Conservation (phyloP, 352 stramenopile species). For the Phytophthora boehmeriae region DNA sequence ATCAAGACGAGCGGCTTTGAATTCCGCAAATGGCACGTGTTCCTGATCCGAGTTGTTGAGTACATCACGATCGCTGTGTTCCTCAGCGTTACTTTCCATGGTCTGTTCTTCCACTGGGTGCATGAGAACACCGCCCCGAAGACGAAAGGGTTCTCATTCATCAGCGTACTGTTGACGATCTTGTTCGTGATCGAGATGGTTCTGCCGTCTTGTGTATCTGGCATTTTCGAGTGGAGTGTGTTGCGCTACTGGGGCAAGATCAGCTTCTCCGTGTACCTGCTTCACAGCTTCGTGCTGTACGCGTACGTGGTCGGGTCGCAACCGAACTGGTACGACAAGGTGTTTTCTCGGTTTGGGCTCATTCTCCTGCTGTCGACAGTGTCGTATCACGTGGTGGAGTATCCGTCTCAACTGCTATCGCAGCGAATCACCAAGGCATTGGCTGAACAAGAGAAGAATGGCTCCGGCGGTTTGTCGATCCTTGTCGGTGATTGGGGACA, state of each 20-base stretch:
- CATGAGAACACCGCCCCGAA: slow-evolving; percentile 26
- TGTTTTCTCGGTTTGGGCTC: slow-evolving; percentile 37
- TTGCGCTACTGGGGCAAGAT: slow-evolving; percentile 50
- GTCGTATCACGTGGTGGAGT: slow-evolving; percentile 51
- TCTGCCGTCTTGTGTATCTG: slow-evolving; percentile 31
- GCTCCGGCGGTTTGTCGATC: slow-evolving; percentile 10
- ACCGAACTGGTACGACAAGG: slow-evolving; percentile 33
- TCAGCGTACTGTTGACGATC: slow-evolving; percentile 34
- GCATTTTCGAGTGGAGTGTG: slow-evolving; percentile 43
- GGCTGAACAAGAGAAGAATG: slow-evolving; percentile 18
- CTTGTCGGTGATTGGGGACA: slow-evolving; percentile 7
- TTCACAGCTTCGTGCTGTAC: slow-evolving; percentile 52
- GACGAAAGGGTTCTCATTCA: slow-evolving; percentile 28
- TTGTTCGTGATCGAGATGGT: slow-evolving; percentile 48
- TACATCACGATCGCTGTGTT: slow-evolving; percentile 28
- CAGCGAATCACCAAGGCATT: slow-evolving; percentile 30
- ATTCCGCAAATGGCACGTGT: slow-evolving; percentile 21
- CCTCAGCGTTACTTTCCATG: slow-evolving; percentile 34
- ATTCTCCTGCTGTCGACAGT: slow-evolving; percentile 34
- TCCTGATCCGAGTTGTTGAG: slow-evolving; percentile 32
- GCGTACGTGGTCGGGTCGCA: slow-evolving; percentile 14
- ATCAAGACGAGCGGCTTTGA: slow-evolving; percentile 27
- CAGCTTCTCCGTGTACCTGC: slow-evolving; percentile 50
- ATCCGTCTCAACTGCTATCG: slow-evolving; percentile 44
- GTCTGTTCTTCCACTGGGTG: slow-evolving; percentile 43